A percentile compares a stretch with the other conserved stretches of the same genome.
Evolutionary conservation across 805 yeast genomes (phyloP).

Genomic region (Pichia nanzhaoensis): DNA sequence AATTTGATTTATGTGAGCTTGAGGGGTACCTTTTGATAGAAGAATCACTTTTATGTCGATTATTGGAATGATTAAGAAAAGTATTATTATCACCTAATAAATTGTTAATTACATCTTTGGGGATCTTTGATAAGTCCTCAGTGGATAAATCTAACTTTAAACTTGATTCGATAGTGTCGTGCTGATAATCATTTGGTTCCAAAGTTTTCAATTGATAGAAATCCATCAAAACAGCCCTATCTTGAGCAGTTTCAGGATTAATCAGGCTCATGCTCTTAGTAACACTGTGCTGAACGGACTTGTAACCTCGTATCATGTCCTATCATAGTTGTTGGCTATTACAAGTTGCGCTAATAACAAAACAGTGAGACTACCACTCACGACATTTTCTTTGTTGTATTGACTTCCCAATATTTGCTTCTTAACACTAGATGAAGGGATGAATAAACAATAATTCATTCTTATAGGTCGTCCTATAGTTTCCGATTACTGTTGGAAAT

Average conservation of each 20-base stretch:
- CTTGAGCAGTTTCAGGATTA: constrained; percentile 8
- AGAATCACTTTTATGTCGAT: background rate
- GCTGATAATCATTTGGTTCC: constrained; percentile 30
- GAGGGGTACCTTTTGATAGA: background rate
- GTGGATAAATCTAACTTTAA: constrained; percentile 15
- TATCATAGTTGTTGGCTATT: too few species aligned
- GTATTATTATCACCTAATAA: constrained; percentile 19
- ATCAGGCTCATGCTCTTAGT: constrained; percentile 1
- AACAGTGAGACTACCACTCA: too few species aligned
- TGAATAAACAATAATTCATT: too few species aligned
- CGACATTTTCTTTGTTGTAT: too few species aligned
- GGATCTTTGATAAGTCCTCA: constrained; percentile 15
- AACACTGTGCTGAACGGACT: too few species aligned
- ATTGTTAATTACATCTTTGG: constrained; percentile 22
- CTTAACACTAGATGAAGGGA: too few species aligned
- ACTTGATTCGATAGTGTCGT: constrained; percentile 19
- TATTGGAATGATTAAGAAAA: constrained; percentile 1
- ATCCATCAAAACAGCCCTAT: constrained; percentile 17
- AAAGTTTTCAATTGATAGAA: constrained; percentile 40
- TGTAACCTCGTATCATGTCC: too few species aligned
- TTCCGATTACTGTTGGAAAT: too few species aligned
- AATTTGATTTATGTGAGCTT: constrained; percentile 9
- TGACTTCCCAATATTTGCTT: too few species aligned
- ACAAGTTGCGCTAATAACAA: too few species aligned
- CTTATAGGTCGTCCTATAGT: too few species aligned